Conservation (phyloP, 2,329 filamentous ascomycete genomes). For the Blumeria graminis region DNA sequence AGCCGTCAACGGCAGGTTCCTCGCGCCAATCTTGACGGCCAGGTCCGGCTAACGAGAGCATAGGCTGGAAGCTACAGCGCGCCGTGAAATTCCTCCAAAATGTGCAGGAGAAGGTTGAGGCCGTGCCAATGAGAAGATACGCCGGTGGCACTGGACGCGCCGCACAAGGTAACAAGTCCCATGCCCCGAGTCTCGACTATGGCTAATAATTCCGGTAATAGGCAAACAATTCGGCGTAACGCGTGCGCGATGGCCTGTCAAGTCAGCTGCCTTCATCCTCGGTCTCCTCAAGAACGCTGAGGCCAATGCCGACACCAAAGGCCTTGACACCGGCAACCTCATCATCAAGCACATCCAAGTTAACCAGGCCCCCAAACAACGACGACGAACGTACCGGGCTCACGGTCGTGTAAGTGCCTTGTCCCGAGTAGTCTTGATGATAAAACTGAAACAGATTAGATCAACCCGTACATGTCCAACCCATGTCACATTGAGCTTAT, state of each 20-base stretch:
- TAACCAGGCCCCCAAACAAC: conserved; percentile 99
- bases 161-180: conserved; percentile 67
- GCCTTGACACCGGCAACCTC: conserved; percentile 89
- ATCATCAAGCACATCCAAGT: conserved; percentile 99
- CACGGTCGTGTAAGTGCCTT: conserved; percentile 86
- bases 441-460: conserved; percentile 26
- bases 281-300: conserved; percentile 94
- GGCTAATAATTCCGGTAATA: conserved; percentile 18
- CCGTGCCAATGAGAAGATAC: conserved; percentile 94
- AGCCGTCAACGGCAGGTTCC: conserved; percentile 49
- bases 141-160: conserved; percentile 85
- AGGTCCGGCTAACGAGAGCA: background rate
- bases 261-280: conserved; percentile 96
- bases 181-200: background rate
- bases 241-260: conserved; percentile 96
- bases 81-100: conserved; percentile 95
- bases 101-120: conserved; percentile 90
- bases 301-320: conserved; percentile 91
- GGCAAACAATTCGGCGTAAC: conserved; percentile 98
- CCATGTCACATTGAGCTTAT: conserved; percentile 99
- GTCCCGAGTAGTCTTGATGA: background rate
- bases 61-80: conserved; percentile 37
- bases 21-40: background rate
- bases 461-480: conserved; percentile 99
- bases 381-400: conserved; percentile 96